Evolutionary conservation across 2,329 filamentous ascomycete genomes (phyloP), one percentile per base, ranked within the genome.

Genomic region (Exophiala bonariae): DNA sequence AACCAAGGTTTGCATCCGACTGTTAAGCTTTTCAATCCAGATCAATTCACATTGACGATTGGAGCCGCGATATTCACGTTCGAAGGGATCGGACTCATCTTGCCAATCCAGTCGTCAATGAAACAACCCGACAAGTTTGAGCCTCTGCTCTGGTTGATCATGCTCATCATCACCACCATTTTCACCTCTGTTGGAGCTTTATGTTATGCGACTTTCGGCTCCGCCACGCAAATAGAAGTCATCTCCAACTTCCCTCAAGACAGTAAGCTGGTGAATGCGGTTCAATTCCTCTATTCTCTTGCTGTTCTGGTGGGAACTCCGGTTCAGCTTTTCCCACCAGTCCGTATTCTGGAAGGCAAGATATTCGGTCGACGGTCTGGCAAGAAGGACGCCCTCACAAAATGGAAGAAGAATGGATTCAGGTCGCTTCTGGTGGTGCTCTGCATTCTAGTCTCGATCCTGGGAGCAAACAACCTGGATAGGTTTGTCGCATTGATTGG

Each of bases 51-150:
- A 0, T 71, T 89, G 44, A 89, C 85, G 19, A 78, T 89, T 38
- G 86, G 86, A 42, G 81, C 83, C 2, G 81, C 84, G 30, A 88
- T 89, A 61, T 89, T 89, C 68, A 88, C 86, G 0, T 89, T 88
- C 57, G 86, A 89, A 63, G 86, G 86, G 38, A 89, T 89, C 37
- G 86, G 86, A 1, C 78, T 89, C 18, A 87, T 89, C 54, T 71
- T 89, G 7, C 86, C 86, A 0, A 89, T 89, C 44, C 84, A 89
- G 62, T 85, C 83, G 7, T 85, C 82, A 47, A 89, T 89, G 86
- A 80, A 79, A 59, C 73, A 82, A 48, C 86, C 86, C 0, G 73
- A 87, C 52, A 76, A 82, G 14, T 89, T 89, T 58, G 76, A 80
- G 57, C 73, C 72, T 47, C 75, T 89, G 3, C 78, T 89, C 1